Evolutionary conservation across 2,329 filamentous ascomycete species (phyloP).

Genomic region (Zymoseptoria pseudotritici): DNA sequence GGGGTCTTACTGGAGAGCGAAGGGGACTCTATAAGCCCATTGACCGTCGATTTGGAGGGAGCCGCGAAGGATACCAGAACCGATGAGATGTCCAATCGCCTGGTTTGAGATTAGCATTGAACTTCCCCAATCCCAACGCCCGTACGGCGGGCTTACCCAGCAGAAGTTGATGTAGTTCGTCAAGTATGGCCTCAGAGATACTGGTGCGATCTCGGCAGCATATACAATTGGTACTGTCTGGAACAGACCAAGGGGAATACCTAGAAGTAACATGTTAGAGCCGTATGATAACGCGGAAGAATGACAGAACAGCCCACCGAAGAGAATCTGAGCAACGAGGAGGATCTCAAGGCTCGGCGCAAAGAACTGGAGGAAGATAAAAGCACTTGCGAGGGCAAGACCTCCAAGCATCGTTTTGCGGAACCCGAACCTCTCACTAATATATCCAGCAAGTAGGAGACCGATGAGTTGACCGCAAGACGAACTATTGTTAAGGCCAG

Average conservation of each 20-base stretch:
- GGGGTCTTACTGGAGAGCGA: too few species aligned
- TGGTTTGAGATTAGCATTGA: conserved; percentile 28
- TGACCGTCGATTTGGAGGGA: neutral
- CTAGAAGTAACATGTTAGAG: too few species aligned
- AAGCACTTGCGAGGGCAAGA: too few species aligned
- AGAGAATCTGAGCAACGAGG: too few species aligned
- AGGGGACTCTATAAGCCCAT: too few species aligned
- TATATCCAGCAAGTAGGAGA: conserved; percentile 58
- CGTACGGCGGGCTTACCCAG: neutral
- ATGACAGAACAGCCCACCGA: too few species aligned
- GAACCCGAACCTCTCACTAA: conserved; percentile 45
- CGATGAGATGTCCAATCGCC: conserved; percentile 36
- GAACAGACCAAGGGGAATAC: too few species aligned
- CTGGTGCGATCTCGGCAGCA: neutral
- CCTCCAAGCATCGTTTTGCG: conserved; percentile 46
- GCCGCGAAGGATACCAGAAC: conserved; percentile 28
- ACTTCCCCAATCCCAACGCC: conserved; percentile 37
- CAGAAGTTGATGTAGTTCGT: neutral
- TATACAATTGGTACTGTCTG: neutral
- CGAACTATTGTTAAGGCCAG: conserved; percentile 40
- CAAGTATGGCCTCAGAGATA: neutral
- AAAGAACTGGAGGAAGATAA: too few species aligned
- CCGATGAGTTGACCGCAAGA: conserved; percentile 49
- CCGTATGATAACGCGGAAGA: too few species aligned
- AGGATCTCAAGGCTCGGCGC: too few species aligned